Evolutionary conservation across 208 protist species (phyloP).

Genomic region (Leptomonas pyrrhocoris): DNA sequence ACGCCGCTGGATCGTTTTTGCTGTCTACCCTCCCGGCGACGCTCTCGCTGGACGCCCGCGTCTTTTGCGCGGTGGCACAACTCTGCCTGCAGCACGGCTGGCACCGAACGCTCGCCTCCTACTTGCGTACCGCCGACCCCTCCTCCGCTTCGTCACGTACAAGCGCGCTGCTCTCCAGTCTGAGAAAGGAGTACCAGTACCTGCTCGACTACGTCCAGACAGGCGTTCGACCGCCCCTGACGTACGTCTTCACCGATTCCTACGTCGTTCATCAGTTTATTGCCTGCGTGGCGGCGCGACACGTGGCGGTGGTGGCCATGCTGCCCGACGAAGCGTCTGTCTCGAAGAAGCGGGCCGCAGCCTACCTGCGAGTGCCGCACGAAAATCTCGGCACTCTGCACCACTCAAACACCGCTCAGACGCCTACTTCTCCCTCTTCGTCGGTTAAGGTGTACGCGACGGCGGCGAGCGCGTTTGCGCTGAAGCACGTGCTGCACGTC

Average conservation of each 20-base stretch:
- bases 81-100: conserved; percentile 34
- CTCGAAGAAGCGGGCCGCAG: conserved; percentile 22
- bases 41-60: conserved; percentile 2
- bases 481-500: conserved; percentile 19
- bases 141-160: not conserved
- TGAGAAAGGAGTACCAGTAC: conserved; percentile 20
- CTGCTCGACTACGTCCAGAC: conserved; percentile 23
- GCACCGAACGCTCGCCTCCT: conserved; percentile 12
- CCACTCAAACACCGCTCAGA: not conserved
- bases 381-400: conserved; percentile 21
- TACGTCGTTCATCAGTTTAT: conserved; percentile 34
- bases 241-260: conserved; percentile 20
- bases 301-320: conserved; percentile 19
- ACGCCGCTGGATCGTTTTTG: not conserved
- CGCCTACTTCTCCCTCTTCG: not conserved
- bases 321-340: conserved; percentile 3
- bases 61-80: conserved; percentile 15
- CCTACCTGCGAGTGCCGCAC: conserved; percentile 27
- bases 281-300: conserved; percentile 18
- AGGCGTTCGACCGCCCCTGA: conserved; percentile 1
- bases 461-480: not conserved
- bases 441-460: conserved; percentile 16
- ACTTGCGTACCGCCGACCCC: not conserved
- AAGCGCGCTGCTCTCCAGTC: not conserved
- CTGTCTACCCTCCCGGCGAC: conserved; percentile 7